Base-by-base conservation (phyloP, 129 eudicot species). In the Flaveria sonorensis region DNA sequence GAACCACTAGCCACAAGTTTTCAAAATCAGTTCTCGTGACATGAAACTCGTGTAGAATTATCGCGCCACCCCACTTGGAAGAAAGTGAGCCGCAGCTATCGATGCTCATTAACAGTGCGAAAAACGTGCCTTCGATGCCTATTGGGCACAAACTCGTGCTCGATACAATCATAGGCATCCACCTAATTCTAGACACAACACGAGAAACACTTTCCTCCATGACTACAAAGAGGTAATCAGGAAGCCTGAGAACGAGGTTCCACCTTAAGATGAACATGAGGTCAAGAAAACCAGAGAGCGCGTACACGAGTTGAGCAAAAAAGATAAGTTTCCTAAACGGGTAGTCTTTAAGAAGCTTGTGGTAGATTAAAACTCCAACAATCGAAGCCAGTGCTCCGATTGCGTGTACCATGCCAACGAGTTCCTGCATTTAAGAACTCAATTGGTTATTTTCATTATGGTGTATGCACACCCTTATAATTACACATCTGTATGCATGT, bases 61-160 rank as follows among this genome's bases (percentile, higher is more conserved):
- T 2, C 7, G 87, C 93, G 32, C 90, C 90, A 14, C 79, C 85
- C 93, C 85, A 83, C 60, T 86, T 86, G 26, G 89, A 77, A 10
- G 88, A 73, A 16, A 89, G 85, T 0, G 83, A 60, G 24, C 94
- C 94, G 36, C 86, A 69, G 69, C 86, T 75, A 65, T 86, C 91
- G 1, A 89, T 89, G 81, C 89, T 82, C 95, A 87, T 89, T 48
- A 89, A 53, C 8, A 89, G 68, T 13, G 95, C 95, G 14, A 89
- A 89, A 51, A 89, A 89, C 0, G 95, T 89, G 43, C 91, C 94
- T 69, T 89, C 94, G 16, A 89, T 86, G 4, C 91, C 94, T 18
- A 78, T 16, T 16, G 91, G 91, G 59, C 91, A 89, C 14, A 89
- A 86, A 50, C 79, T 77, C 11, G 89, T 81, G 84, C 87, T 89